Evolutionary conservation across 352 stramenopile species (phyloP).

Genomic region (Globisporangium recalcitrans): DNA sequence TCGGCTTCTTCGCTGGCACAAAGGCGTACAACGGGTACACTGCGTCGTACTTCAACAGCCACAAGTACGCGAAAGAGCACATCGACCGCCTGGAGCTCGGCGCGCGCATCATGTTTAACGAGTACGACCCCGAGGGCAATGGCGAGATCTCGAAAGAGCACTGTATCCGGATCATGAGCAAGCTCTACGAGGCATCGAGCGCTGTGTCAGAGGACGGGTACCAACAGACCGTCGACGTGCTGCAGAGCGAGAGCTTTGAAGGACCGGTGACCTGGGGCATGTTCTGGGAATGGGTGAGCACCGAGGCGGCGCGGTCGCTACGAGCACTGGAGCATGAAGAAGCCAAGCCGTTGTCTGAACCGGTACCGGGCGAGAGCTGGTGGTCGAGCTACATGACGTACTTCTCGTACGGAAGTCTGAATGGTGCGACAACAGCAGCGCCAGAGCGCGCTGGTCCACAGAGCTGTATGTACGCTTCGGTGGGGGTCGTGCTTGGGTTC

Average conservation of each 20-base stretch:
- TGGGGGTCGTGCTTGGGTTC: slow-evolving; percentile 24
- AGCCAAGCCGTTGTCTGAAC: slow-evolving; percentile 33
- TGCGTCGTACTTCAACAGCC: slow-evolving; percentile 63
- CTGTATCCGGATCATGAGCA: slow-evolving; percentile 70
- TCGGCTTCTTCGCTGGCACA: slow-evolving; percentile 79
- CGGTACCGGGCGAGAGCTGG: slow-evolving; percentile 41
- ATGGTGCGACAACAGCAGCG: slow-evolving; percentile 13
- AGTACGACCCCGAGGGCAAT: slow-evolving; percentile 59
- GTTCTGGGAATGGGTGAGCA: slow-evolving; percentile 87
- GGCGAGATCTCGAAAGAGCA: slow-evolving; percentile 68
- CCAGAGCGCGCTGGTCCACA: slow-evolving; percentile 9
- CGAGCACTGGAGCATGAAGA: slow-evolving; percentile 59
- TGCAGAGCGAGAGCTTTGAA: slow-evolving; percentile 56
- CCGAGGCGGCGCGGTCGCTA: slow-evolving; percentile 63
- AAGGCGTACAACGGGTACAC: slow-evolving; percentile 77
- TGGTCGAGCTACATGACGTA: slow-evolving; percentile 60
- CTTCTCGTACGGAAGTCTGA: slow-evolving; percentile 24
- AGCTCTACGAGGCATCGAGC: slow-evolving; percentile 67
- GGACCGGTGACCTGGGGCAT: slow-evolving; percentile 73
- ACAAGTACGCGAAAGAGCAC: slow-evolving; percentile 76
- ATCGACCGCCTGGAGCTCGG: slow-evolving; percentile 82
- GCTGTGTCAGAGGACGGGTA: slow-evolving; percentile 64
- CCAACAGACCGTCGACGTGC: slow-evolving; percentile 46
- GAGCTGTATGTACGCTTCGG: slow-evolving; percentile 34
- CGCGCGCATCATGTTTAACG: slow-evolving; percentile 77